Base-by-base conservation (phyloP, 352 stramenopile species). In the Phytophthora constricta region DNA sequence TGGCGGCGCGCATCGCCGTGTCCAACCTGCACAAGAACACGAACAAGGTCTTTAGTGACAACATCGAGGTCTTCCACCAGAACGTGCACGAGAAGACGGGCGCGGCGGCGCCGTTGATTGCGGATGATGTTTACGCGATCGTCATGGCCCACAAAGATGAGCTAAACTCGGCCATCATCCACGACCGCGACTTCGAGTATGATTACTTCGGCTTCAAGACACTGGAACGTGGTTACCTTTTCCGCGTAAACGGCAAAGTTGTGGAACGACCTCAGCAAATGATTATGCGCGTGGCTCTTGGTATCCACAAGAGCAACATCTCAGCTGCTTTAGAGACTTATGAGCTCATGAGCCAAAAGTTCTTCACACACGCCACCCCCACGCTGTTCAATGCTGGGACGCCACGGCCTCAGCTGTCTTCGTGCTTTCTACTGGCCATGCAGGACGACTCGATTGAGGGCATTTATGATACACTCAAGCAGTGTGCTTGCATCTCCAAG, bases 161-260 rank as follows among this genome's bases (percentile, higher is more conserved):
- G n/a, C 74, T 99, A 4, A 97, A 99, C 76, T 93, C 87, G 43
- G 96, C 96, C 27, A 98, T 99, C 72, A 95, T 98, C 65, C 97
- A 99, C 68, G 96, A 99, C 74, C 86, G 97, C 16, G 98, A 99
- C 83, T 99, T 99, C 77, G 96, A 99, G 62, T 99, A 99, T 70
- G 90, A 97, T 72, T 99, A 99, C 79, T 99, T 99, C 82, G 98
- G 97, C 28, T 99, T 99, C 82, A 99, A 99, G 79, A 99, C 98
- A 9, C 83, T 99, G 5, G 97, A 99, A 75, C 91, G 98, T 49
- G 93, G 83, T 13, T 99, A 99, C 70, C 80, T 99, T 16, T 91
- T 99, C 50, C 98, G 97, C 58, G 84, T 99, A 10, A 73, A 98
- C 71, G 97, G 93, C 43, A 91, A 96, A 56, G 97, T 99, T 62